Base-by-base conservation (phyloP, 2,329 filamentous ascomycete genomes). In the Fusarium tricinctum region DNA sequence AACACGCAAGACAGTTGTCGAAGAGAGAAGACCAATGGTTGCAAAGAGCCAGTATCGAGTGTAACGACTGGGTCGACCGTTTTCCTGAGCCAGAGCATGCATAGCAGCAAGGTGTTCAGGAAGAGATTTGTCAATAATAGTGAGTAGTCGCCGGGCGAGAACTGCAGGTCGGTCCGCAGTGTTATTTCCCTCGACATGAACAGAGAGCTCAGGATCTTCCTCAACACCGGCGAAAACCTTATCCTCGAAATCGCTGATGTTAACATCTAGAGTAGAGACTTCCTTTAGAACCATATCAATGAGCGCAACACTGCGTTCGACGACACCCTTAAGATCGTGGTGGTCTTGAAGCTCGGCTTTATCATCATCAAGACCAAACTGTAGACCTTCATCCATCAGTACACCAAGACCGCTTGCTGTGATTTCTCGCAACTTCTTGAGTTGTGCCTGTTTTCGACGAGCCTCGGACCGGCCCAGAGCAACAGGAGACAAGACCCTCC, bases 21-120 rank as follows among this genome's bases (percentile, higher is more conserved):
- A 95, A 0, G 94, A 97, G 13, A 97, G 81, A 4, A 97, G 77
- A 2, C 93, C 85, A 10, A 88, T 78, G 2, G 88, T 85, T 0
- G 88, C 86, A 1, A 94, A 93, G 7, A 97, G 83, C 96, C 96
- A 99, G 79, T 97, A 98, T 47, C 96, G 89, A 5, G 97, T 84
- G 7, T 96, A 74, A 39, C 83, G 82, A 6, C 91, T 89, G 0
- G 96, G 96, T 22, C 90, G 90, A 9, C 95, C 94, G 75, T 95
- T 91, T 52, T 88, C 80, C 28, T 78, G 78, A 5, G 90, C 86
- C 5, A 91, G 79, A 1, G 77, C 75, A 40, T 82, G 81, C 61
- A 91, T 89, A 38, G 84, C 83, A 10, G 78, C 74, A 4, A 86
- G 80, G 73, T 97, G 92, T 15, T 84, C 82, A 1, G 92, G 92